Percentiles rank a stretch among this genome's conserved stretches.
Conservation (phyloP, 441 rosid species). For the Daphne laureola region DNA sequence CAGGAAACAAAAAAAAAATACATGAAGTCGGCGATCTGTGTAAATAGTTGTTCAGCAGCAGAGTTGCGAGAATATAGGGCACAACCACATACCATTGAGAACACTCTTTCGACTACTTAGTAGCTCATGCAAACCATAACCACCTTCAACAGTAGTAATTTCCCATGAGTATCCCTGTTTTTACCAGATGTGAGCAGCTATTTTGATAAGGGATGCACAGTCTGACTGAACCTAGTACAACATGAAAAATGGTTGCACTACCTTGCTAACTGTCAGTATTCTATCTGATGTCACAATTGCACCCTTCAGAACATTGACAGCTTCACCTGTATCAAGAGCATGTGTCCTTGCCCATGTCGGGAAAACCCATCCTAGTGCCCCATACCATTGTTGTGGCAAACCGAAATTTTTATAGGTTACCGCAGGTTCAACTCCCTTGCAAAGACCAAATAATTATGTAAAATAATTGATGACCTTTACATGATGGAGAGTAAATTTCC, state of each 20-base stretch:
- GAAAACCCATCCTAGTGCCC: constrained; percentile 90
- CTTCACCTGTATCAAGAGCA: constrained; percentile 98
- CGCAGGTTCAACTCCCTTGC: constrained; percentile 95
- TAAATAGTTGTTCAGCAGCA: constrained; percentile 2
- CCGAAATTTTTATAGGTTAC: constrained; percentile 63
- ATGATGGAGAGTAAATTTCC: background rate
- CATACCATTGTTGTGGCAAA: constrained; percentile 79
- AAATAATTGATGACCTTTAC: background rate
- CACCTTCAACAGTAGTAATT: constrained; percentile 89
- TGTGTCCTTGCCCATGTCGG: constrained; percentile 97
- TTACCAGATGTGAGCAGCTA: constrained; percentile 1
- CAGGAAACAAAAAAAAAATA: background rate
- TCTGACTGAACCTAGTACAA: too few relatives aligned
- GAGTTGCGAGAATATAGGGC: background rate
- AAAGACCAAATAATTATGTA: constrained; percentile 10
- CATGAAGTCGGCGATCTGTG: background rate
- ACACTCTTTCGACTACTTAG: constrained; percentile 65
- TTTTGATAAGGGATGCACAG: too few relatives aligned
- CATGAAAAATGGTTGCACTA: constrained; percentile 18
- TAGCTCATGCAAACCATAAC: constrained; percentile 81
- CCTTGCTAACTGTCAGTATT: constrained; percentile 91
- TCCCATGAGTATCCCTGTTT: constrained; percentile 95
- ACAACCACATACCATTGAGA: constrained; percentile 49
- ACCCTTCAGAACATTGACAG: constrained; percentile 92
- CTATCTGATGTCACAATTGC: constrained; percentile 91